Base-by-base conservation (phyloP, 306 rosid species). In the Alnus glutinosa region DNA sequence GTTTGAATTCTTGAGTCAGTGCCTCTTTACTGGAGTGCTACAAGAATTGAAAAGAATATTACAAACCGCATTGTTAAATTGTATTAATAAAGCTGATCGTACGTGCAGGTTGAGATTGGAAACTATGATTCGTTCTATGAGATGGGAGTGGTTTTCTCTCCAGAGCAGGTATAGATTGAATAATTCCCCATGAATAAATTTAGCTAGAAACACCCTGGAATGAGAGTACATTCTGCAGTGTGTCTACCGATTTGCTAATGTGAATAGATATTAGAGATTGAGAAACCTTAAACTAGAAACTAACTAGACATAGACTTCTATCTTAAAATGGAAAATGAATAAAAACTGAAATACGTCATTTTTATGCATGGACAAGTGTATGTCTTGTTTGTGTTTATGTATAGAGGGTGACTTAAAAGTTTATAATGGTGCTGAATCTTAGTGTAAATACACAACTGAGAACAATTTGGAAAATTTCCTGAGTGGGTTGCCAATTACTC, bases 101-200 rank as follows among this genome's bases (percentile, higher is more conserved):
- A 51, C 66, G 32, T 82, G 57, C 87, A 94, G 98, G 91, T 92
- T 66, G 97, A 94, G 92, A 91, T 94, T 78, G 97, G 98, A 88
- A 94, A 94, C 69, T 92, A 94, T 44, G 97, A 91, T 78, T 94
- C 98, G 19, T 94, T 94, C 78, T 94, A 89, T 37, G 97, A 89
- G 80, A 86, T 71, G 84, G 97, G 97, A 66, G 62, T 94, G 14
- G 76, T 84, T 76, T 94, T 94, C 89, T 82, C 97, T 84, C 88
- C 97, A 59, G 85, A 94, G 84, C 92, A 92, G 97, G 98, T 92
- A 87, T 34, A 42, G 58, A 48, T 49, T 16, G 7, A 42, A 70
- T 9, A 61, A 72, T 78, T 80, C 76, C 48, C 62, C 16, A 69
- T 6, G 19, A 70, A 15, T 7, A 67, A 18, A 4, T 18, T 30